These are phyloP conservation scores for Cynanchum wilfordii DNA, from an alignment of 257 asterid species.

Conservation along the genomic window DNA sequence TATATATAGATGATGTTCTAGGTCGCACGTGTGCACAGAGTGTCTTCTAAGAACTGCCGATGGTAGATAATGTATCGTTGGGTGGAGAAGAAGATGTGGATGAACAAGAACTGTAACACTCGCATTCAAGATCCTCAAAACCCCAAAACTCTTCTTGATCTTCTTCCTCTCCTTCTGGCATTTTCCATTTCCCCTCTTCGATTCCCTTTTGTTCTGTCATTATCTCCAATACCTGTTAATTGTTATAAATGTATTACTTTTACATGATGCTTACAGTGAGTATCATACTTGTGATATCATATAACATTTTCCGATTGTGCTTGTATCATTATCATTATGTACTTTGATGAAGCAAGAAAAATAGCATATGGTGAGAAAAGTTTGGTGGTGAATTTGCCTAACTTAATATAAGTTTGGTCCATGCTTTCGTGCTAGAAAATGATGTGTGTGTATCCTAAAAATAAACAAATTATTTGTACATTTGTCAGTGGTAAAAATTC, in stretches of 20 bases:
- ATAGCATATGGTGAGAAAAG: not conserved
- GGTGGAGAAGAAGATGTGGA: conserved; percentile 51
- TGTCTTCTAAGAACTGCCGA: conserved; percentile 31
- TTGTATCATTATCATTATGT: too few relatives aligned
- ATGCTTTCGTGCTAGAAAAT: conserved; percentile 20
- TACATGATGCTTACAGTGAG: too few relatives aligned
- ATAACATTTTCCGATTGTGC: too few relatives aligned
- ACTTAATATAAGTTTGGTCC: conserved; percentile 1
- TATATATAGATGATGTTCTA: not conserved
- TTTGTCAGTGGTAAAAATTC: conserved; percentile 17
- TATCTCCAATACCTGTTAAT: conserved; percentile 57
- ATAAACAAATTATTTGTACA: conserved; percentile 10
- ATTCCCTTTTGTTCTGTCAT: conserved; percentile 53
- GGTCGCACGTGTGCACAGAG: too few relatives aligned
- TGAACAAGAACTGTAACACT: conserved; percentile 54
- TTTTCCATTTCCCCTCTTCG: conserved; percentile 62
- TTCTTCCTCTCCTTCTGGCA: conserved; percentile 65
- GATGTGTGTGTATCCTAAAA: conserved; percentile 15
- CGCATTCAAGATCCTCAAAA: conserved; percentile 88
- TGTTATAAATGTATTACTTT: too few relatives aligned
- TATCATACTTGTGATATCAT: too few relatives aligned
- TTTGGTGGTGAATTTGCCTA: conserved; percentile 33
- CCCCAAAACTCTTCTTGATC: conserved; percentile 76
- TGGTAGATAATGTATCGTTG: conserved; percentile 39
- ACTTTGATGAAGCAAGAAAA: too few relatives aligned